Evolutionary conservation across 2,329 filamentous ascomycete species (phyloP), one percentile per base, ranked within the genome.

Genomic region (Trichophyton equinum): DNA sequence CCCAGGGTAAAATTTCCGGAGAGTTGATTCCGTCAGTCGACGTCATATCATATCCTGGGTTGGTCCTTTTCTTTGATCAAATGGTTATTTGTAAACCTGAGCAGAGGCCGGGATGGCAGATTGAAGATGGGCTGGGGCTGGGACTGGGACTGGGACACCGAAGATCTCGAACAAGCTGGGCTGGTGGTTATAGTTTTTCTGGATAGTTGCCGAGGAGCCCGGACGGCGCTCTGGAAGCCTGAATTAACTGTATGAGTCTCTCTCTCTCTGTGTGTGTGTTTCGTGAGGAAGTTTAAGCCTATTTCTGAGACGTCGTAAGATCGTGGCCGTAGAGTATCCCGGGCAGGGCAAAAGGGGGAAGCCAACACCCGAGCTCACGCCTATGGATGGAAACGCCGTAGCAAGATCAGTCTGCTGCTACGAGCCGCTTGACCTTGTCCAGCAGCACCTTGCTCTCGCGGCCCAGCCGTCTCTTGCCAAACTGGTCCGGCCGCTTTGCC

Each of bases 381-480:
- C 4, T 27, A 6, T 7, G 27, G 27, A 30, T 22, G 22, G 22
- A 30, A 6, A 30, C 6, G 27, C 40, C 40, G 15, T 4, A 44
- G 40, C 40, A 44, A 44, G 40, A 36, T 55, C 30, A 55, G 13
- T 55, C 51, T 11, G 51, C 33, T 15, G 20, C 51, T 36, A 94
- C 82, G 73, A 95, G 78, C 70, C 79, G 85, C 78, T 86, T 86
- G 38, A 92, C 86, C 74, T 86, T 89, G 68, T 90, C 87, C 61
- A 96, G 76, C 67, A 96, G 68, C 42, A 92, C 79, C 38, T 81
- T 81, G 67, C 90, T 91, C 78, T 95, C 90, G 63, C 89, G 81
- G 1, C 91, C 91, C 56, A 96, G 73, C 75, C 89, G 91, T 72
- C 87, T 82, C 75, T 88, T 85, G 9, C 89, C 89, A 71, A 87